Conservation (phyloP, 164 flowering plant genomes). For the Litsea cubeba region DNA sequence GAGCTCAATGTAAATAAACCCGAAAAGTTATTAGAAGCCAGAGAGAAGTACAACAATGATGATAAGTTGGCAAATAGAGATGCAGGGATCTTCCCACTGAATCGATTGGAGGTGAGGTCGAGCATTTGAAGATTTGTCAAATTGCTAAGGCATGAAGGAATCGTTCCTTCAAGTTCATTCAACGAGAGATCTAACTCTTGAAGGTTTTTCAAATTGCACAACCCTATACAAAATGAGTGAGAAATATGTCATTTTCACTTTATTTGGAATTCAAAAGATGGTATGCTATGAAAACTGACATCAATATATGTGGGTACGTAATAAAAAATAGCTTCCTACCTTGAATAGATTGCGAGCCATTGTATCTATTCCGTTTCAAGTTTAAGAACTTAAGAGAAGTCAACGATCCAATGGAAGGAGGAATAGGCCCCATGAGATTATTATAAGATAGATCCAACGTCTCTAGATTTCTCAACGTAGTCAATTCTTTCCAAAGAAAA, state of each 20-base stretch:
- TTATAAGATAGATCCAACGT: neutral
- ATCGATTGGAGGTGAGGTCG: constrained; percentile 1
- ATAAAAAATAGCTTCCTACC: neutral
- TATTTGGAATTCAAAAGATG: neutral
- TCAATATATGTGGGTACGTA: neutral
- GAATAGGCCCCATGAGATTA: neutral
- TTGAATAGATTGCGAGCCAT: neutral
- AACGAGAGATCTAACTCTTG: neutral
- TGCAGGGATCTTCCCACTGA: constrained; percentile 1
- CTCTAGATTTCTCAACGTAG: neutral
- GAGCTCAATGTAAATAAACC: neutral
- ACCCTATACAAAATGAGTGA: neutral
- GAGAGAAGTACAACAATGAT: neutral
- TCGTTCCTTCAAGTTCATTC: constrained; percentile 1
- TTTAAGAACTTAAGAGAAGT: neutral
- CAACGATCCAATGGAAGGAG: neutral
- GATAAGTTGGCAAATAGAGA: neutral
- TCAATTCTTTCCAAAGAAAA: neutral
- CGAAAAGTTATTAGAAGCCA: neutral
- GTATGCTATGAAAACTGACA: neutral
- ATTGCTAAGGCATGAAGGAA: constrained; percentile 8
- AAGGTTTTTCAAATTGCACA: constrained; percentile 9
- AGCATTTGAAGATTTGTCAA: neutral
- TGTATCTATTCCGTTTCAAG: neutral
- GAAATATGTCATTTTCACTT: neutral